Conservation (phyloP, 306 rosid genomes). For the Astragalus glycyphyllos region DNA sequence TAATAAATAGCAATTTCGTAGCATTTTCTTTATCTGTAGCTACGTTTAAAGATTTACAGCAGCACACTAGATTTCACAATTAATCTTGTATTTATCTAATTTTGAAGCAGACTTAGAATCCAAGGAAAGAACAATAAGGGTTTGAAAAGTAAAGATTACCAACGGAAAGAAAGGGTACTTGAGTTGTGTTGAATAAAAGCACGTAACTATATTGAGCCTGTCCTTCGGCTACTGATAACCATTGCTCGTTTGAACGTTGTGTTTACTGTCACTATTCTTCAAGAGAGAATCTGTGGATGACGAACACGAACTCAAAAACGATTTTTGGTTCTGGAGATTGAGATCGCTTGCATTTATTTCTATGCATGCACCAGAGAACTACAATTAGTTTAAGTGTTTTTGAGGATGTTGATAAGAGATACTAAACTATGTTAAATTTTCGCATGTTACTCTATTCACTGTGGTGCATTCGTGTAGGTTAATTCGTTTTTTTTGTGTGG, state of each 20-base stretch:
- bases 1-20: constrained; percentile 59
- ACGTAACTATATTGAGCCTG: neutral
- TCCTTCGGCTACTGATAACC: neutral
- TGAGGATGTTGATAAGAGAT: no score
- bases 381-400: no score
- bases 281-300: neutral
- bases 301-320: neutral
- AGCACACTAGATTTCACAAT: constrained; percentile 7
- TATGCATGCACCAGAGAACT: neutral
- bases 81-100: neutral
- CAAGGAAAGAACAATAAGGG: constrained; percentile 7
- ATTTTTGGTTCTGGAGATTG: neutral
- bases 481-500: no score
- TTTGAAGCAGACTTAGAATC: neutral
- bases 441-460: no score
- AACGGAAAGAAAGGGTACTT: constrained; percentile 3
- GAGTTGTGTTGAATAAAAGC: neutral
- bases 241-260: neutral
- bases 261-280: neutral
- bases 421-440: no score
- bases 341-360: neutral
- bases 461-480: no score
- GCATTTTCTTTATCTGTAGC: constrained; percentile 35
- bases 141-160: constrained; percentile 19
- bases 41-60: constrained; percentile 10